Percentiles rank a stretch among this genome's conserved stretches.
Conservation (phyloP, 306 rosid species). For the Lathyrus oleraceus region DNA sequence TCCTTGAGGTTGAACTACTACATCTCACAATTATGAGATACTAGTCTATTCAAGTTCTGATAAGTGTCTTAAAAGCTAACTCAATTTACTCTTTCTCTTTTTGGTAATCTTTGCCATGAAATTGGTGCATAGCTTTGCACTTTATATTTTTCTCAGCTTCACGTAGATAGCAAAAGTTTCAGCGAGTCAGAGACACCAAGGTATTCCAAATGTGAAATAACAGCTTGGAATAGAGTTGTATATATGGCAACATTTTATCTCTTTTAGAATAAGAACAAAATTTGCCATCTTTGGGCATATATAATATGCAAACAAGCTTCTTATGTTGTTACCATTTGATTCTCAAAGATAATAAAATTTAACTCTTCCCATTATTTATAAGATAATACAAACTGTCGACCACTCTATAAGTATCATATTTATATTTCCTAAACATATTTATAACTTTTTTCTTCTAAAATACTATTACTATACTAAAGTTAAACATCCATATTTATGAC, state of each 20-base stretch:
- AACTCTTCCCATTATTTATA: background rate
- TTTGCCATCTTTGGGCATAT: conserved; percentile 19
- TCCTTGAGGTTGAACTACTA: conserved; percentile 49
- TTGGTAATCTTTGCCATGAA: conserved; percentile 35
- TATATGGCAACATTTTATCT: conserved; percentile 20
- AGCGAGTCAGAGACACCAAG: conserved; percentile 37
- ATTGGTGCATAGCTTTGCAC: conserved; percentile 41
- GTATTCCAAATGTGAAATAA: conserved; percentile 26
- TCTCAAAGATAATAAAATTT: background rate
- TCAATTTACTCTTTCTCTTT: conserved; percentile 28
- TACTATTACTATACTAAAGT: too few relatives aligned
- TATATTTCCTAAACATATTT: too few relatives aligned
- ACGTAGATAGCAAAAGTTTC: conserved; percentile 50
- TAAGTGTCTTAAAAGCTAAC: conserved; percentile 28
- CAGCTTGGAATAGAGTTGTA: conserved; percentile 37
- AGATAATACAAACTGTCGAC: background rate
- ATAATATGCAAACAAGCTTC: conserved; percentile 39
- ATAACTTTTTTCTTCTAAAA: too few relatives aligned
- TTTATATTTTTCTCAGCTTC: conserved; percentile 40
- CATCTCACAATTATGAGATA: conserved; percentile 45
- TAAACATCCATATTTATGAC: too few relatives aligned
- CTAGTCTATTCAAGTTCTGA: conserved; percentile 33
- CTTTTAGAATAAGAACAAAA: conserved; percentile 17
- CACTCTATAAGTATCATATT: too few relatives aligned
- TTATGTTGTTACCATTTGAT: background rate